These are phyloP conservation scores for Leccinum disarticulatum DNA, from an alignment of 768 basidiomycete genomes.

Conservation along the genomic window DNA sequence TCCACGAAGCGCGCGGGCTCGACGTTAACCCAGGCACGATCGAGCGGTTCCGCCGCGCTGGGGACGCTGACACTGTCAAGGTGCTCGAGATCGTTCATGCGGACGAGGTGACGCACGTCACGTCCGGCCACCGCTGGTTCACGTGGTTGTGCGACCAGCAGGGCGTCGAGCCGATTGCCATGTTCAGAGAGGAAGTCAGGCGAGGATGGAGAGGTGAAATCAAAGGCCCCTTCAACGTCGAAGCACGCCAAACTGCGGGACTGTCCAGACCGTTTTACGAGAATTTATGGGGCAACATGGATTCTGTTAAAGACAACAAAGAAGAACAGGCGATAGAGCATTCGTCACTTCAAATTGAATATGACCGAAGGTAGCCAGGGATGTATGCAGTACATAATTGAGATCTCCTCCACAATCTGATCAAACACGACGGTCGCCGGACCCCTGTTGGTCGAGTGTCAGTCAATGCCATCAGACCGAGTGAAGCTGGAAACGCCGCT, in stretches of 20 bases:
- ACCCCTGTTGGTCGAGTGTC: slow-evolving; percentile 20
- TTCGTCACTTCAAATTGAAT: not conserved
- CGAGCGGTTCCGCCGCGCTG: too few species aligned
- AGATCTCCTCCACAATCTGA: slow-evolving; percentile 32
- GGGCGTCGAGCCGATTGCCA: too few species aligned
- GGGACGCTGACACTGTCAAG: too few species aligned
- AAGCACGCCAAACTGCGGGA: not conserved
- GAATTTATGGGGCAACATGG: not conserved
- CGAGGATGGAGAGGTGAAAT: not conserved
- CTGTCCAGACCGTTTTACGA: not conserved
- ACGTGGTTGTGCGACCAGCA: too few species aligned
- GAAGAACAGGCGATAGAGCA: too few species aligned
- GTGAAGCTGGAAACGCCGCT: not conserved
- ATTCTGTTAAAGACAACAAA: not conserved
- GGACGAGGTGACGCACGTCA: too few species aligned
- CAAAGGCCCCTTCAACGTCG: not conserved
- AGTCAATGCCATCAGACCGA: not conserved
- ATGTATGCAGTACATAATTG: not conserved
- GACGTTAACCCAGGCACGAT: too few species aligned
- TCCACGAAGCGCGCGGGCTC: too few species aligned
- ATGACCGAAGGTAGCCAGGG: not conserved
- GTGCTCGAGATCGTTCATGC: too few species aligned
- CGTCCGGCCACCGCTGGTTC: too few species aligned
- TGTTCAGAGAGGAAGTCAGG: not conserved
- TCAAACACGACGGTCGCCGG: slow-evolving; percentile 34